Evolutionary conservation across 2,329 filamentous ascomycete genomes (phyloP), one percentile per base, ranked within the genome.

Genomic region (Ascochyta pisi): DNA sequence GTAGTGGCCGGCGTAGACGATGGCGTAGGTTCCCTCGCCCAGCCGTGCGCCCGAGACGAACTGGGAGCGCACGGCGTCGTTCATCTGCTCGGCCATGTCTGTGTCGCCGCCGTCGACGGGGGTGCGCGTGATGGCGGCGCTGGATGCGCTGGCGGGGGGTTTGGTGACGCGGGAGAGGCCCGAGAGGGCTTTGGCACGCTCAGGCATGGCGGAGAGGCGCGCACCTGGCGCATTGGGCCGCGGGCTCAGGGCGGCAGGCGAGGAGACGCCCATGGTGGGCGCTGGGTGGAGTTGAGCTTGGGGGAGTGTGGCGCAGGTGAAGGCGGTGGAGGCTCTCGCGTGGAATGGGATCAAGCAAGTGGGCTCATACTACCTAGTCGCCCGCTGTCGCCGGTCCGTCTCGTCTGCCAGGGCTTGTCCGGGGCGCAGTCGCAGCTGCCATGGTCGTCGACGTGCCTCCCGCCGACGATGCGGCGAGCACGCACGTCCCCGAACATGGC

Each of bases 11-110:
- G 93, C 86, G 81, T 92, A 97, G 70, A 99, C 95, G 69, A 96
- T 89, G 73, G 95, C 95, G 76, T 99, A 99, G 62, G 95, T 98
- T 80, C 95, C 95, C 77, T 96, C 92, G 75, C 95, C 95, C 57
- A 99, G 86, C 73, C 95, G 95, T 75, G 90, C 92, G 70, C 91
- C 91, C 81, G 96, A 96, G 63, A 95, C 85, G 75, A 96, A 99
- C 81, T 95, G 96, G 64, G 85, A 84, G 76, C 92, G 92, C 70
- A 80, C 76, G 33, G 77, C 69, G 8, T 77, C 73, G 62, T 83
- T 82, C 62, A 82, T 77, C 56, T 79, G 76, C 61, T 81, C 79
- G 10, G 79, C 78, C 4, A 82, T 67, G 57, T 83, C 74, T 35
- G 66, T 60, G 31, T 56, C 53, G 16, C 58, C 64, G 15, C 63